Conservation (phyloP, 2,329 filamentous ascomycete genomes). For the Fusarium proliferatum region DNA sequence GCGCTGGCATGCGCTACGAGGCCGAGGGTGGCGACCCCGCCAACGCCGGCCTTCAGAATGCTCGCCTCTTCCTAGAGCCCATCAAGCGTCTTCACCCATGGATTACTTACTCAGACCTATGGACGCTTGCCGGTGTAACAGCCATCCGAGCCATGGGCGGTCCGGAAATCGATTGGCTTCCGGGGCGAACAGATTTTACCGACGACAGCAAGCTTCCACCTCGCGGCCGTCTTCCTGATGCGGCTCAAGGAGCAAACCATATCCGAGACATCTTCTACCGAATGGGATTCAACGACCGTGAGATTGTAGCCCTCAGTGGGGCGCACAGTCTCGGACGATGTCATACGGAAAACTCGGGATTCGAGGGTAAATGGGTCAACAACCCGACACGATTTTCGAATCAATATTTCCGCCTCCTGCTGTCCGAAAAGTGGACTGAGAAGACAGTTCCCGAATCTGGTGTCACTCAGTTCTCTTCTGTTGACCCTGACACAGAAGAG, state of each 20-base stretch:
- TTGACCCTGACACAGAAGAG: conserved; percentile 5
- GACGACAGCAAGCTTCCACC: conserved; percentile 14
- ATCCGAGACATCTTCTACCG: conserved; percentile 7
- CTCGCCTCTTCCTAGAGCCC: conserved; percentile 7
- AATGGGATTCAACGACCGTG: conserved; percentile 7
- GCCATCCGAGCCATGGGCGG: conserved; percentile 1
- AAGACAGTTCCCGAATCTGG: conserved; percentile 8
- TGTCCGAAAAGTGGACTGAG: background rate
- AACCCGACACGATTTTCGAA: conserved; percentile 12
- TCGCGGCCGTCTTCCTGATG: conserved; percentile 9
- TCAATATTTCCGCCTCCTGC: conserved; percentile 9
- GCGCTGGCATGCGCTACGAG: conserved; percentile 12
- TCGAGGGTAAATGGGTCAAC: conserved; percentile 10
- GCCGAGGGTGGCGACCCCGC: conserved; percentile 13
- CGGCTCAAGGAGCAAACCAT: conserved; percentile 6
- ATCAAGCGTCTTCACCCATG: conserved; percentile 5
- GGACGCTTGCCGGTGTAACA: conserved; percentile 1
- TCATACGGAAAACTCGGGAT: conserved; percentile 11
- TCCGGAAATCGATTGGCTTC: background rate
- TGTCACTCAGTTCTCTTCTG: background rate
- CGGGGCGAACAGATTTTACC: conserved; percentile 4
- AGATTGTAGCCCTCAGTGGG: conserved; percentile 7
- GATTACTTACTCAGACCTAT: conserved; percentile 15
- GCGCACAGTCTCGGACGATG: conserved; percentile 7
- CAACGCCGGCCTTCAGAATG: conserved; percentile 12